phyloP scores from a whole-genome alignment of 108 stramenopile species.

The Cyclotella atomus region DNA sequence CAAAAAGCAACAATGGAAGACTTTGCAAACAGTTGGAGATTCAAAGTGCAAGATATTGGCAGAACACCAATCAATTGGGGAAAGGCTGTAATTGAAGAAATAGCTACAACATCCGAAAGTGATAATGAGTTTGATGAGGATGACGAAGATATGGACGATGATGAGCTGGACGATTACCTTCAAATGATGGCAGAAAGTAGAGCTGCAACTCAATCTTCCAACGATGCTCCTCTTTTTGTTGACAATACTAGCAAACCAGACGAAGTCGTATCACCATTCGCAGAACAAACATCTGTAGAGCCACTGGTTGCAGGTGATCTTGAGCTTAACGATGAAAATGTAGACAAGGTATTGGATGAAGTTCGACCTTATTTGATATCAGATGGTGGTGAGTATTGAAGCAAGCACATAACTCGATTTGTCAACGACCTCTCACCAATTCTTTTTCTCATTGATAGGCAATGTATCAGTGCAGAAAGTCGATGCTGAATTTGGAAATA shows the following conservation, averaged over 20 bases:
- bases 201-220: slow-evolving; percentile 19
- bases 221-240: slow-evolving; percentile 35
- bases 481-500: slow-evolving; percentile 66
- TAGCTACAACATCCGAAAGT: neutral
- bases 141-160: slow-evolving; percentile 80
- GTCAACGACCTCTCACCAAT: neutral
- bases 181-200: slow-evolving; percentile 65
- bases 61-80: slow-evolving; percentile 44
- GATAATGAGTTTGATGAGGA: slow-evolving; percentile 61
- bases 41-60: slow-evolving; percentile 54
- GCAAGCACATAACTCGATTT: neutral
- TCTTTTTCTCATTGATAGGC: slow-evolving; percentile 40
- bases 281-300: slow-evolving; percentile 19
- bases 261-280: slow-evolving; percentile 67
- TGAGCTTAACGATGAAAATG: slow-evolving; percentile 82
- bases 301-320: slow-evolving; percentile 42
- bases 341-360: slow-evolving; percentile 94
- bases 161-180: slow-evolving; percentile 68
- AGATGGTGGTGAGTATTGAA: slow-evolving; percentile 66
- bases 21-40: slow-evolving; percentile 70
- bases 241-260: slow-evolving; percentile 23
- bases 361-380: slow-evolving; percentile 95
- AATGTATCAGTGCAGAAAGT: slow-evolving; percentile 90
- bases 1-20: slow-evolving; percentile 81
- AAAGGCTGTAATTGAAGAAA: slow-evolving; percentile 12